Percentiles rank a stretch among this genome's conserved stretches.
Conservation (phyloP, 2,329 filamentous ascomycete genomes). For the Nemania sp. region DNA sequence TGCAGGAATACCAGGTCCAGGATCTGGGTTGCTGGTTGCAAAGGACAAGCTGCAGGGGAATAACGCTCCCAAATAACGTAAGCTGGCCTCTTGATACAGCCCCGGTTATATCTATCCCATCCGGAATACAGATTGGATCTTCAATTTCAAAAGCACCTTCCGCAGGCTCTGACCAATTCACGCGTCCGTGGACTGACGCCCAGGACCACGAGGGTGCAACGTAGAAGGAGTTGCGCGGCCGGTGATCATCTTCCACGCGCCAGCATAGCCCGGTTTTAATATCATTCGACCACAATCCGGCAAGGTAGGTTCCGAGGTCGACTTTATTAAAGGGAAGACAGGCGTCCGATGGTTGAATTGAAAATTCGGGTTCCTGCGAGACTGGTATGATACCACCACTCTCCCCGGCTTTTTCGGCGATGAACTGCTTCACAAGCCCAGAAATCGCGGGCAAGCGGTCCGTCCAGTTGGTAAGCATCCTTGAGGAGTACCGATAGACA, state of each 20-base stretch:
- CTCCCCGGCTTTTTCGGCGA: not conserved
- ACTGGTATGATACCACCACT: not conserved
- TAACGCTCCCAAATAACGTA: too few species aligned
- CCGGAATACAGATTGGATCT: too few species aligned
- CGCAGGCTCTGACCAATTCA: too few species aligned
- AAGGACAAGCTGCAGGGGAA: too few species aligned
- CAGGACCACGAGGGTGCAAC: constrained; percentile 1
- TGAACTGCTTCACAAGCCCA: not conserved
- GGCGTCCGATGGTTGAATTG: too few species aligned
- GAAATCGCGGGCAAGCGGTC: not conserved
- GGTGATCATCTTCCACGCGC: not conserved
- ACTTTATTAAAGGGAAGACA: too few species aligned
- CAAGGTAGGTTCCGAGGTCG: constrained; percentile 3
- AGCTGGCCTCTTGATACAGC: too few species aligned
- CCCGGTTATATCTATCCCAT: too few species aligned
- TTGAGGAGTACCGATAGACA: not conserved
- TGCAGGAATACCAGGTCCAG: too few species aligned
- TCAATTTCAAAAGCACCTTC: too few species aligned
- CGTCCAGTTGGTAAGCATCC: not conserved
- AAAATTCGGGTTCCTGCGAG: not conserved
- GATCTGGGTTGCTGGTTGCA: too few species aligned
- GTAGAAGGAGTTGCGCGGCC: not conserved
- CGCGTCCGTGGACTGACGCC: not conserved
- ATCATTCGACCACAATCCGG: not conserved
- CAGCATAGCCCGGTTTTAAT: not conserved